Conservation (phyloP, 139 green algal species). For the Picochlorum sp. region DNA sequence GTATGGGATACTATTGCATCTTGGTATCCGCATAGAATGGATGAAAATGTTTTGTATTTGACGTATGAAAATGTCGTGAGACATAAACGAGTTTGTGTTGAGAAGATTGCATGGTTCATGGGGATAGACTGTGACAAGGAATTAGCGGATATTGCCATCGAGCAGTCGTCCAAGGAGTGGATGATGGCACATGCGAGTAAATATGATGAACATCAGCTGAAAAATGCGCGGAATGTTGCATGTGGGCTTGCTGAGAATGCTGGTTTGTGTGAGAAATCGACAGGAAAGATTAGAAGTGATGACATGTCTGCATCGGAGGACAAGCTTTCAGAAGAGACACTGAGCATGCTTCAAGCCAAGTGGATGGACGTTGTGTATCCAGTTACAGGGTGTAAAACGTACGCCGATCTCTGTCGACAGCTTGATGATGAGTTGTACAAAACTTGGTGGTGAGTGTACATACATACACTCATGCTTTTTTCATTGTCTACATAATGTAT, state of each 20-base stretch:
- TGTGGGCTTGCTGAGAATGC: slow-evolving; percentile 18
- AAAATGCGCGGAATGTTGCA: slow-evolving; percentile 16
- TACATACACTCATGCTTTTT: background rate
- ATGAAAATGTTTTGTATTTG: slow-evolving; percentile 34
- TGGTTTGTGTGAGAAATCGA: slow-evolving; percentile 3
- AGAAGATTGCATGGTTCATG: slow-evolving; percentile 29
- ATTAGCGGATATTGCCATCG: slow-evolving; percentile 22
- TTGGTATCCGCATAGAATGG: slow-evolving; percentile 30
- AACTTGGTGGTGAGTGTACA: slow-evolving; percentile 2
- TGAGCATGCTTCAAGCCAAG: slow-evolving; percentile 15
- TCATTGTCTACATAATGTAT: background rate
- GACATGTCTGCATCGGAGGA: background rate
- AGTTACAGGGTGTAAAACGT: slow-evolving; percentile 19
- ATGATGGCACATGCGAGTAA: slow-evolving; percentile 26
- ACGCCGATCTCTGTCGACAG: slow-evolving; percentile 36
- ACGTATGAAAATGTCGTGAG: slow-evolving; percentile 40
- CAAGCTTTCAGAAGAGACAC: slow-evolving; percentile 4
- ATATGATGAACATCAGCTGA: slow-evolving; percentile 34
- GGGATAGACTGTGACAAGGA: slow-evolving; percentile 10
- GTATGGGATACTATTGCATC: slow-evolving; percentile 29
- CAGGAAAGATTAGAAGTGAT: slow-evolving; percentile 19
- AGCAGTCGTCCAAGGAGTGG: slow-evolving; percentile 26
- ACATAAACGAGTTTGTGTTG: slow-evolving; percentile 20
- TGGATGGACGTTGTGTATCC: slow-evolving; percentile 29
- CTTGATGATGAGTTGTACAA: slow-evolving; percentile 18